Evolutionary conservation across 768 basidiomycete genomes (phyloP).

Genomic region (Dentipellis fragilis): DNA sequence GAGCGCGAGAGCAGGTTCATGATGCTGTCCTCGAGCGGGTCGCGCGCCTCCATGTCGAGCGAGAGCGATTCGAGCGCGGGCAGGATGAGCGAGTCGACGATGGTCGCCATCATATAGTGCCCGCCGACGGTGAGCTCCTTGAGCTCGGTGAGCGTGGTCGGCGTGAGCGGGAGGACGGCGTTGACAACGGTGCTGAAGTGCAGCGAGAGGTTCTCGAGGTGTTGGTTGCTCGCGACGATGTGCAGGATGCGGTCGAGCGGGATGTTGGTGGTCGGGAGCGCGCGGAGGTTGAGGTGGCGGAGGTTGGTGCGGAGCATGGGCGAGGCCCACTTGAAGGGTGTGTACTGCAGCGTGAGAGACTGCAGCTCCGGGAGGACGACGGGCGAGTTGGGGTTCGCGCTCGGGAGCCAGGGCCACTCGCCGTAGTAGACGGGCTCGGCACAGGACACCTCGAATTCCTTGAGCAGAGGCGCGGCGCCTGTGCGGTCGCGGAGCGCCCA

Average conservation of each 20-base stretch:
- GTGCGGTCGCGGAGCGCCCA: slow-evolving; percentile 6
- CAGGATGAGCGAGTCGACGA: slow-evolving; percentile 51
- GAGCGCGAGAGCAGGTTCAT: slow-evolving; percentile 51
- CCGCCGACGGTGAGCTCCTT: slow-evolving; percentile 53
- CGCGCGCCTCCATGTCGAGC: slow-evolving; percentile 66
- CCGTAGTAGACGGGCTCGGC: slow-evolving; percentile 43
- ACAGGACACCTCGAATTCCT: slow-evolving; percentile 71
- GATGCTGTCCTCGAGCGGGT: slow-evolving; percentile 66
- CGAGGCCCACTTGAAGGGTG: slow-evolving; percentile 71
- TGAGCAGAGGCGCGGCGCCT: slow-evolving; percentile 67
- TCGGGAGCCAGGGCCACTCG: slow-evolving; percentile 74
- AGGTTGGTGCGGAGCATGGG: slow-evolving; percentile 57
- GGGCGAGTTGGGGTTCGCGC: slow-evolving; percentile 25
- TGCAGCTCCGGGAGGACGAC: slow-evolving; percentile 37
- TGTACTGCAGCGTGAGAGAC: slow-evolving; percentile 55
- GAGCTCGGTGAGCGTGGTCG: slow-evolving; percentile 43
- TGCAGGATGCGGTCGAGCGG: slow-evolving; percentile 62
- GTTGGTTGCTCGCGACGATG: slow-evolving; percentile 49
- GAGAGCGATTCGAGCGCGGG: slow-evolving; percentile 50
- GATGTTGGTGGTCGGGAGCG: slow-evolving; percentile 52
- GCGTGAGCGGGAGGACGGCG: slow-evolving; percentile 51
- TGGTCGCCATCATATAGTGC: slow-evolving; percentile 49
- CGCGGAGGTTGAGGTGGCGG: slow-evolving; percentile 49
- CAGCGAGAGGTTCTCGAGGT: slow-evolving; percentile 45
- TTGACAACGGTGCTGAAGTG: slow-evolving; percentile 53